Conservation (phyloP, 495 filamentous ascomycete species). For the Parmelia sp. region DNA sequence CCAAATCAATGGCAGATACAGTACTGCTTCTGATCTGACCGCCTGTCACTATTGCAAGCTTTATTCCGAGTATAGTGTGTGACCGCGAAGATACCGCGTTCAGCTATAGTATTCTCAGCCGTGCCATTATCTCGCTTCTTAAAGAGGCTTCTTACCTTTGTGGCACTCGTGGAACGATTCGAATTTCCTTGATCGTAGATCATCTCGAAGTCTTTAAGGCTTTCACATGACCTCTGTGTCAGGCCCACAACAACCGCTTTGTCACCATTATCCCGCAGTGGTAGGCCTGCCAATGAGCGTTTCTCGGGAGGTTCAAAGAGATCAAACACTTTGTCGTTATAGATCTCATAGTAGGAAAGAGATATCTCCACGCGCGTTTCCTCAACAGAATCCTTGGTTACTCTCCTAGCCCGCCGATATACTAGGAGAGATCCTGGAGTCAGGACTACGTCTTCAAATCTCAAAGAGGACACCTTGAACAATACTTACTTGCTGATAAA, state of each 20-base stretch:
- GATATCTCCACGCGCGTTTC: constrained; percentile 67
- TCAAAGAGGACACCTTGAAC: neutral
- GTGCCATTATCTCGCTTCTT: neutral
- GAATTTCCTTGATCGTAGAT: constrained; percentile 92
- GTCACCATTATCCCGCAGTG: constrained; percentile 77
- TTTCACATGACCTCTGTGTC: constrained; percentile 76
- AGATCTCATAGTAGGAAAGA: constrained; percentile 96
- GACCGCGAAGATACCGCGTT: constrained; percentile 92
- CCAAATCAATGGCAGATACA: constrained; percentile 91
- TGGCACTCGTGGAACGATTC: constrained; percentile 85
- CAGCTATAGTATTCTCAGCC: constrained; percentile 42
- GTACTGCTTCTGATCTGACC: constrained; percentile 70
- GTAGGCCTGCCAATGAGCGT: constrained; percentile 75
- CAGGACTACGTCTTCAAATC: neutral
- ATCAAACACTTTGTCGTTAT: constrained; percentile 94
- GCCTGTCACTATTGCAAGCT: constrained; percentile 66
- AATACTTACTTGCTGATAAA: constrained; percentile 50
- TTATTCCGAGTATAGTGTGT: constrained; percentile 89
- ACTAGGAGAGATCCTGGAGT: constrained; percentile 35
- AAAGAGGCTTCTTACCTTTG: constrained; percentile 51
- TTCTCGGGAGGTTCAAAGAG: constrained; percentile 88
- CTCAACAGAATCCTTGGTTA: constrained; percentile 75
- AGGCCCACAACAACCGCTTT: constrained; percentile 92
- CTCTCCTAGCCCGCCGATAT: constrained; percentile 77
- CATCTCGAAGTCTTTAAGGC: constrained; percentile 85